These are phyloP conservation scores for Cicer pinnatifidum DNA, from an alignment of 306 rosid species.

Conservation along the genomic window DNA sequence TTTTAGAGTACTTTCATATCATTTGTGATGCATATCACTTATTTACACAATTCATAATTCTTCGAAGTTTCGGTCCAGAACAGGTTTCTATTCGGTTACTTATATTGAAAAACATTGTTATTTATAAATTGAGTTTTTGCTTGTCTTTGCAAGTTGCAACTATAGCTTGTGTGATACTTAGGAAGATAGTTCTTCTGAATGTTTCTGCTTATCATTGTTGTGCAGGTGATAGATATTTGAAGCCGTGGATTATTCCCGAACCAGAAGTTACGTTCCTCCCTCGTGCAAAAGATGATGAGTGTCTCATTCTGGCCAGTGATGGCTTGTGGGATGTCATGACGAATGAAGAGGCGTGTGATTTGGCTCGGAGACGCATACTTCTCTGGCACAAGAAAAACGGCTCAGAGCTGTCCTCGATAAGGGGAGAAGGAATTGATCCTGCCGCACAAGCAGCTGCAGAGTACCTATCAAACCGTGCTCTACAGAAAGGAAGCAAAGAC, in stretches of 20 bases:
- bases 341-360: constrained; percentile 82
- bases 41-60: background rate
- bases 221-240: constrained; percentile 54
- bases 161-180: background rate
- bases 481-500: constrained; percentile 57
- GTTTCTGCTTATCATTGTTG: constrained; percentile 34
- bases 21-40: background rate
- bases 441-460: constrained; percentile 98
- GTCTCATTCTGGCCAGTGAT: constrained; percentile 59
- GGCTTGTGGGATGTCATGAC: constrained; percentile 96
- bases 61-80: background rate
- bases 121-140: too few relatives aligned
- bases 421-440: constrained; percentile 73
- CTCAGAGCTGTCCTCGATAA: constrained; percentile 50
- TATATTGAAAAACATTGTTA: too few relatives aligned
- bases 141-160: background rate
- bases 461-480: constrained; percentile 74
- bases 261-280: constrained; percentile 86
- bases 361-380: constrained; percentile 77
- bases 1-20: background rate
- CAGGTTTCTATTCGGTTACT: too few relatives aligned
- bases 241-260: constrained; percentile 94
- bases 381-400: constrained; percentile 93
- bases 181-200: background rate
- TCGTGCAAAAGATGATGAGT: constrained; percentile 78